Conservation (phyloP, 768 basidiomycete species). For the Termitomyces heimii region DNA sequence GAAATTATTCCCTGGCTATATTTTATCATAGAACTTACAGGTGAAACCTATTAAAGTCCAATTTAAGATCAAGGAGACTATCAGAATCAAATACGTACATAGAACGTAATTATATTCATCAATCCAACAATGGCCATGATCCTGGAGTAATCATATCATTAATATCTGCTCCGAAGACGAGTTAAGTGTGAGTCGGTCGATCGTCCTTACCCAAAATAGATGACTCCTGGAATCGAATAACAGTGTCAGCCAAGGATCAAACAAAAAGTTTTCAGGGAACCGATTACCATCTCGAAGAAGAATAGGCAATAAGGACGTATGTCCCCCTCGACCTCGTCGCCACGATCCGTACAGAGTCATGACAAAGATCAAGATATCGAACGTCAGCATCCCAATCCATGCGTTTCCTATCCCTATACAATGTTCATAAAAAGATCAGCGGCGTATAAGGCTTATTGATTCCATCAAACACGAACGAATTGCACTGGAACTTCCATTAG, state of each 20-base stretch:
- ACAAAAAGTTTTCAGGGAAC: neutral
- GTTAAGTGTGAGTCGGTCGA: neutral
- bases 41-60: constrained; percentile 7
- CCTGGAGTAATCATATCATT: constrained; percentile 3
- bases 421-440: neutral
- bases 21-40: constrained; percentile 5
- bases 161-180: neutral
- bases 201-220: constrained; percentile 34
- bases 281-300: constrained; percentile 38
- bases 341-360: constrained; percentile 35
- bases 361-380: constrained; percentile 34
- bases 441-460: neutral
- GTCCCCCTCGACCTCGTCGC: constrained; percentile 13
- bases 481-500: constrained; percentile 6
- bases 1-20: neutral
- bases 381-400: constrained; percentile 34
- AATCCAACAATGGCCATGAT: constrained; percentile 17
- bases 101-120: constrained; percentile 17
- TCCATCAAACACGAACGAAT: constrained; percentile 10
- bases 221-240: constrained; percentile 20
- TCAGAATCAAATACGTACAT: constrained; percentile 11
- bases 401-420: constrained; percentile 26
- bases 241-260: neutral
- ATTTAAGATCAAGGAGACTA: neutral
- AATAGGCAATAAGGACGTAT: constrained; percentile 21